Base-by-base conservation (phyloP, 495 filamentous ascomycete species). In the Xylaria telfairii region DNA sequence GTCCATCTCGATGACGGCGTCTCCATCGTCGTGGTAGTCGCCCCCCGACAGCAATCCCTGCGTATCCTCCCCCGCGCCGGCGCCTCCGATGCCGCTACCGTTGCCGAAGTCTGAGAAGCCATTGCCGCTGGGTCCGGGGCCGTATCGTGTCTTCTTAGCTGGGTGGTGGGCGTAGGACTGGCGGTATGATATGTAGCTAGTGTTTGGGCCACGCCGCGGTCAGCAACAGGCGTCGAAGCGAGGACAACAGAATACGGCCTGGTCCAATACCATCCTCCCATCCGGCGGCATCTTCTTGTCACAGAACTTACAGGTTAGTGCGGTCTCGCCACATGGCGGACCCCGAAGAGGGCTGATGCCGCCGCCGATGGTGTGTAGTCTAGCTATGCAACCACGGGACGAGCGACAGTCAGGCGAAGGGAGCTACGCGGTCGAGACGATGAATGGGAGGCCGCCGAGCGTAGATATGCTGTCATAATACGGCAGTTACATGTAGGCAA, bases 1-100 rank as follows among this genome's bases (percentile, higher is more conserved):
- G 81, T 98, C 95, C 96, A 99, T 98, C 84, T 99, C 96, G 73
- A 99, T 99, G 62, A 99, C 89, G 21, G 93, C 92, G 79, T 98
- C 96, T 71, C 94, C 95, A 73, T 89, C 87, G 79, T 97, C 94
- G 76, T 92, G 89, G 57, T 94, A 92, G 79, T 92, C 92, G 56
- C 87, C 91, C 70, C 87, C 90, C 70, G 94, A 92, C 78, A 98
- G 91, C 71, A 99, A 91, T 24, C 95, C 92, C 62, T 92, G 91
- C 73, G 93, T 91, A 83, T 98, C 95, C 74, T 92, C 86, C 80
- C 79, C 64, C n/a, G 28, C 76, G 13, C 79, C 80, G 44, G 76
- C 71, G 24, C 76, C 78, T 13, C 74, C 76, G 12, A 74, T 73
- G 75, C 80, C 78, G 54, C 74, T 72, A 73, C 75, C 72, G 79